Evolutionary conservation across 2,329 filamentous ascomycete species (phyloP), one percentile per base, ranked within the genome.

Genomic region (Pseudogymnoascus sp.): DNA sequence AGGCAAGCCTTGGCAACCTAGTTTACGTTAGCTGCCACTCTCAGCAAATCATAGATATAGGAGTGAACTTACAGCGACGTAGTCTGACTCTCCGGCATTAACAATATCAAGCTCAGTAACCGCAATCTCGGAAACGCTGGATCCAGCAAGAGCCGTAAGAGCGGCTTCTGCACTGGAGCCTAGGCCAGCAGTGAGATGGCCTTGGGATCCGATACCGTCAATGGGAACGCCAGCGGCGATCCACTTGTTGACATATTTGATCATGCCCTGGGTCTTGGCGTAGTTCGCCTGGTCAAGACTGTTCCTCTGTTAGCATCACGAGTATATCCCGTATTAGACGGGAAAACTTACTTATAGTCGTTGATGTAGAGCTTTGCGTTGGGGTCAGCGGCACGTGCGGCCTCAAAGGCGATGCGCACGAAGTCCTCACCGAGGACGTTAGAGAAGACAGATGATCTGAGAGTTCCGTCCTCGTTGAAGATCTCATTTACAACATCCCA

Each of bases 301-400:
- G 51, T 21, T 34, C 16, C 7, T 34, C n/a, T n/a, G 51, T 57
- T 8, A 57, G 51, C 16, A 57, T 21, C 28, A 21, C 28, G 28
- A 36, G 10, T 34, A 71, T 39, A 75, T 78, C 76, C 89, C 87
- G 62, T 89, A 81, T 77, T 48, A 23, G 39, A 21, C 1, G 8
- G 13, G 7, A 19, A 16, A 16, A 23, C 48, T 4, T 66, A 71
- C 69, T 89, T 89, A 76, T 81, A 85, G 74, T 92, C 88, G 75
- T 92, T 92, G 77, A 91, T 89, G 78, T 90, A 92, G 41, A 92
- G 79, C 76, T 87, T 88, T 2, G 85, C 87, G 64, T 75, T 70
- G 2, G 88, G 86, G 73, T 91, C 89, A 13, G 86, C 87, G 7
- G 79, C 79, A 62, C 83, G 82, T 19, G 89, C 89, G 10, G 88